Evolutionary conservation across 2,329 filamentous ascomycete species (phyloP).

Genomic region (Colletotrichum viniferum): DNA sequence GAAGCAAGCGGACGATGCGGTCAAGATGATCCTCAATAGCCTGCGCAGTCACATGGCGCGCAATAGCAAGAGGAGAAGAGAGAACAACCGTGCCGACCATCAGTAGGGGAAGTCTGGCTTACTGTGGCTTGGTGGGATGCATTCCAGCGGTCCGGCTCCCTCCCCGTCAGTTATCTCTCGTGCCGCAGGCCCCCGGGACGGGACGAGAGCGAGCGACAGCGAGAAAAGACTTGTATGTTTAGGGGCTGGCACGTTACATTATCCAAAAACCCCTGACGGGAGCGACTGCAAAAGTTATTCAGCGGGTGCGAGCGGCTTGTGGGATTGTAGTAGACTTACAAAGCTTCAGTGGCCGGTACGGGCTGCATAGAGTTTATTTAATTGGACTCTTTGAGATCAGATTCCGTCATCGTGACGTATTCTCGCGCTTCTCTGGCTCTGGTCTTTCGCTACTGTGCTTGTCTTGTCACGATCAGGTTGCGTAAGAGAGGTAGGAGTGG

Average conservation of each 20-base stretch:
- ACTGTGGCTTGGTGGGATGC: background rate
- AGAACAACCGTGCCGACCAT: background rate
- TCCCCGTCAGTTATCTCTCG: background rate
- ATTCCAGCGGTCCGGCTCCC: background rate
- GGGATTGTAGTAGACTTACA: background rate
- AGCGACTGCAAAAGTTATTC: background rate
- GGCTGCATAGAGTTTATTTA: background rate
- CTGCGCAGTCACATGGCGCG: background rate
- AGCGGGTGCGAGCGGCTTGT: background rate
- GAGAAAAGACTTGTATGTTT: background rate
- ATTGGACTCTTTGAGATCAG: background rate
- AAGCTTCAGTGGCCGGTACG: slow-evolving; percentile 3
- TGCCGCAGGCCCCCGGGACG: background rate
- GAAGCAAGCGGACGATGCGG: background rate
- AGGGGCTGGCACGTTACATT: background rate
- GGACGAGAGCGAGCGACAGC: background rate
- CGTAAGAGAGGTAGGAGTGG: background rate
- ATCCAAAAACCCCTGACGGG: background rate
- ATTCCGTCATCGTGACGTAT: background rate
- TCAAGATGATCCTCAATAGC: background rate
- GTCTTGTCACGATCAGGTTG: background rate
- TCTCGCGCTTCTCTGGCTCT: background rate
- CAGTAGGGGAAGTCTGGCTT: background rate
- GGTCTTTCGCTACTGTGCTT: background rate
- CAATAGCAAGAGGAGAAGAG: background rate